Conservation (phyloP, 805 yeast genomes). For the Hanseniaspora opuntiae region DNA sequence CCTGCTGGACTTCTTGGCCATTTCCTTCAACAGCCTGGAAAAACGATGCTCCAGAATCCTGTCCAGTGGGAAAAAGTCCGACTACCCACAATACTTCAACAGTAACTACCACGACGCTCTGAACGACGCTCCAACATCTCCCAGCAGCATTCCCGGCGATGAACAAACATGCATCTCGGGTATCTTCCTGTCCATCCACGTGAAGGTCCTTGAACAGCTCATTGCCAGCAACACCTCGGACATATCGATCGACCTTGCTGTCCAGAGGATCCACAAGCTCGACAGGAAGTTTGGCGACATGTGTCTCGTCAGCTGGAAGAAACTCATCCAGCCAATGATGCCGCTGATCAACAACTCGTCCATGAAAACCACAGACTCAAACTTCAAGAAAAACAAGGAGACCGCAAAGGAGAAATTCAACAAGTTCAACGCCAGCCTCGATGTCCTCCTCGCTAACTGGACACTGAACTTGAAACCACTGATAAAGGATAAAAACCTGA, state of each 20-base stretch:
- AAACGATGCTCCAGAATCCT: conserved; percentile 8
- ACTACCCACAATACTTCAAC: conserved; percentile 7
- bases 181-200: conserved; percentile 53
- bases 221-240: conserved; percentile 35
- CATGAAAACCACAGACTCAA: conserved; percentile 44
- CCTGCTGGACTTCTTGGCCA: conserved; percentile 19
- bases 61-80: neutral
- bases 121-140: neutral
- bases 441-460: conserved; percentile 55
- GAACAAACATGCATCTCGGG: conserved; percentile 39
- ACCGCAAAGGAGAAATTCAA: conserved; percentile 71
- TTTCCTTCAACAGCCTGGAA: conserved; percentile 16
- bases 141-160: conserved; percentile 14
- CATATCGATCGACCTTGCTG: conserved; percentile 38
- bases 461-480: conserved; percentile 31
- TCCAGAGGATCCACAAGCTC: conserved; percentile 49
- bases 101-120: neutral
- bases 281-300: conserved; percentile 60
- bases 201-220: conserved; percentile 62
- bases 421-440: conserved; percentile 72
- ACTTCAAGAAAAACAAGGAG: conserved; percentile 62
- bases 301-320: conserved; percentile 69
- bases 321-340: conserved; percentile 43
- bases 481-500: conserved; percentile 54
- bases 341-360: conserved; percentile 26